phyloP scores from a whole-genome alignment of 225 moss, liverwort and hornwort species.

The Polytrichum commune region DNA sequence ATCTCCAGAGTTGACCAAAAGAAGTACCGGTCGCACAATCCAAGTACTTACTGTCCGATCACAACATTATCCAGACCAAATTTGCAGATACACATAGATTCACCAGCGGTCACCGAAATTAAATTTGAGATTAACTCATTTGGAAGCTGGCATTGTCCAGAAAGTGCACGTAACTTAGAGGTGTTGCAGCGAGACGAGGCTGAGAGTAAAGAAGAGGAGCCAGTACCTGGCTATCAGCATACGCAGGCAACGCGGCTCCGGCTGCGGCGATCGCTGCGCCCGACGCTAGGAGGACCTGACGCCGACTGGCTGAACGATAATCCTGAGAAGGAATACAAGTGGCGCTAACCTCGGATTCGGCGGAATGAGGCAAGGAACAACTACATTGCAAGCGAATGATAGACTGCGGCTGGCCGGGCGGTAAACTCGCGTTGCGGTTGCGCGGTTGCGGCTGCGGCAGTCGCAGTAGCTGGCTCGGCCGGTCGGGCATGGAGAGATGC shows the following conservation, averaged over 20 bases:
- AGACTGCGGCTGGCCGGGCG: slow-evolving; percentile 3
- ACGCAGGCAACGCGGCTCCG: slow-evolving; percentile 16
- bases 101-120: background rate
- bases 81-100: background rate
- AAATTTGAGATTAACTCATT: background rate
- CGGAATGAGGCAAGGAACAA: slow-evolving; percentile 18
- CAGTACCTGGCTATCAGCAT: slow-evolving; percentile 34
- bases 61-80: background rate
- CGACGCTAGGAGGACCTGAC: slow-evolving; percentile 23
- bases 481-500: slow-evolving; percentile 2
- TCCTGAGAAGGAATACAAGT: background rate
- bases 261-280: slow-evolving; percentile 16
- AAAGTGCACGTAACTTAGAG: background rate
- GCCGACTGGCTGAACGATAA: slow-evolving; percentile 8
- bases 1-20: too few species aligned
- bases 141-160: background rate
- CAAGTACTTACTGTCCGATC: background rate
- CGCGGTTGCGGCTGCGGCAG: background rate
- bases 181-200: background rate
- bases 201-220: slow-evolving; percentile 1
- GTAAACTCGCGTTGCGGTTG: background rate
- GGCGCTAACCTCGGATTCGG: slow-evolving; percentile 15
- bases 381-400: slow-evolving; percentile 11
- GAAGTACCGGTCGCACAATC: too few species aligned
- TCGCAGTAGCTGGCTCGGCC: slow-evolving; percentile 11